Conservation (phyloP, 1,139 yeast species). For the Yamadazyma pseudoaaseri region DNA sequence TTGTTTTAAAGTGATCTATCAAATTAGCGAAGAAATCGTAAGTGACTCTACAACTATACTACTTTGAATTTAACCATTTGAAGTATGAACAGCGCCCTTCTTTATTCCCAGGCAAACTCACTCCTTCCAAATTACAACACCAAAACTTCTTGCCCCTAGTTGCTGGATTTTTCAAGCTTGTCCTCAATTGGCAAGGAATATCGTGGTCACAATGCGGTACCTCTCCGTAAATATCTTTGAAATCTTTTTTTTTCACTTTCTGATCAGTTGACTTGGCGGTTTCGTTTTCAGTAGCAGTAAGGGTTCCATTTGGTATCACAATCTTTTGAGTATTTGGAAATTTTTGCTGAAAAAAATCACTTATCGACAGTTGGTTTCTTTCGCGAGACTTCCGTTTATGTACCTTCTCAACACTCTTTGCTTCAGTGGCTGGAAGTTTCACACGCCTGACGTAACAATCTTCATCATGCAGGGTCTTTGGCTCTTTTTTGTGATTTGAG, state of each 20-base stretch:
- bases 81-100: conserved; percentile 31
- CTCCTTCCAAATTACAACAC: conserved; percentile 44
- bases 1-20: too few relatives aligned
- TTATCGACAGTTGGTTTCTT: conserved; percentile 1
- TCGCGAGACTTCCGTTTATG: too few relatives aligned
- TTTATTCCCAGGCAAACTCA: conserved; percentile 13
- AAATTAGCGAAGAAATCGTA: too few relatives aligned
- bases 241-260: background rate
- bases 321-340: background rate
- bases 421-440: background rate
- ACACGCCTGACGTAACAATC: too few relatives aligned
- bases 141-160: conserved; percentile 59
- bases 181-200: conserved; percentile 46
- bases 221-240: conserved; percentile 24
- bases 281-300: too few relatives aligned
- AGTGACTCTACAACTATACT: too few relatives aligned
- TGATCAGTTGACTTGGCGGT: background rate
- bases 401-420: background rate
- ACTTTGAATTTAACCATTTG: conserved; percentile 29
- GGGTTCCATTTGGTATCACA: too few relatives aligned
- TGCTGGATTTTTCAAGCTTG: conserved; percentile 42
- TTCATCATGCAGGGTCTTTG: background rate
- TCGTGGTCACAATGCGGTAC: conserved; percentile 55
- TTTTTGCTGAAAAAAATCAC: background rate
- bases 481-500: conserved; percentile 10